Evolutionary conservation across 164 flowering plant genomes (phyloP).

Genomic region (Saururus chinensis): DNA sequence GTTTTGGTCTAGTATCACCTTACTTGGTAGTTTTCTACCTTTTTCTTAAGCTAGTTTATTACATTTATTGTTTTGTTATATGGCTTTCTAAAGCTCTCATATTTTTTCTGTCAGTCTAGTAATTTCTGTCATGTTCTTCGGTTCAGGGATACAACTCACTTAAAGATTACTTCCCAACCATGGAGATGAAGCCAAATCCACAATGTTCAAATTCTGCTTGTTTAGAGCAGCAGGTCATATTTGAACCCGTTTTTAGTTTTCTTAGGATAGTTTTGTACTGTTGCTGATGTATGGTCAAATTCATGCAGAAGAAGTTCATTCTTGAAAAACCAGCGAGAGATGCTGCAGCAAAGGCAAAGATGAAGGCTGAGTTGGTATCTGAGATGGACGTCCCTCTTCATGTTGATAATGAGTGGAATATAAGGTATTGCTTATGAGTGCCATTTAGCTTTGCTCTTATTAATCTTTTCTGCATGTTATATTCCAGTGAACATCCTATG

Average conservation of each 20-base stretch:
- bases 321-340: constrained; percentile 76
- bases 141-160: constrained; percentile 89
- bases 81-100: neutral
- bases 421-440: constrained; percentile 37
- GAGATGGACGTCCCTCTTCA: constrained; percentile 50
- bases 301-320: constrained; percentile 57
- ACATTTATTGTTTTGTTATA: neutral
- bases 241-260: neutral
- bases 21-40: constrained; percentile 55
- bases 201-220: constrained; percentile 92
- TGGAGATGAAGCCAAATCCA: constrained; percentile 96
- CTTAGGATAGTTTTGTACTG: neutral
- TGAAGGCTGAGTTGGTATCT: constrained; percentile 55
- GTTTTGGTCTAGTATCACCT: constrained; percentile 86
- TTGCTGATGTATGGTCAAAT: constrained; percentile 24
- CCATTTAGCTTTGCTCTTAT: neutral
- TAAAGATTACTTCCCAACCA: constrained; percentile 93
- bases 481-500: neutral
- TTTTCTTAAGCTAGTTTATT: neutral
- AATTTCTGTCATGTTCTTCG: constrained; percentile 3
- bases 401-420: constrained; percentile 90
- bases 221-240: constrained; percentile 71
- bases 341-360: constrained; percentile 78
- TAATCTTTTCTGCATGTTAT: neutral
- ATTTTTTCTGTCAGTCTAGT: neutral